Evolutionary conservation across 306 rosid genomes (phyloP).

Genomic region (Ochetophila trinervis): DNA sequence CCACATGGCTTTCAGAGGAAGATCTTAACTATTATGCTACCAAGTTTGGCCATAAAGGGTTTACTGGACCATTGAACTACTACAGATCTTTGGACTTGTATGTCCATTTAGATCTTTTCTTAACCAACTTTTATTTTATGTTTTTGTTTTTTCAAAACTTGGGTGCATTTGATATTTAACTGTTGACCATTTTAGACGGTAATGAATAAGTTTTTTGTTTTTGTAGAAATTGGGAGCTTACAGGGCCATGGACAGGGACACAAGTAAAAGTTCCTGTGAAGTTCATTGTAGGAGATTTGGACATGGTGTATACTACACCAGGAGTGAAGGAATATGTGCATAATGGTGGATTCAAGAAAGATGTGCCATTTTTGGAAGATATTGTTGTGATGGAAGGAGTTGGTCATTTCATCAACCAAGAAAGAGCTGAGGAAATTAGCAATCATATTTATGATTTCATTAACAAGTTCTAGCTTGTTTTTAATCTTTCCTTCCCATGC

Average conservation of each 20-base stretch:
- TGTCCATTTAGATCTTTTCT: conserved; percentile 6
- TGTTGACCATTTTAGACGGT: no score
- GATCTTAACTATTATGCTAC: conserved; percentile 53
- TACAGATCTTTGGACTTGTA: conserved; percentile 61
- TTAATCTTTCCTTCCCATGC: not conserved
- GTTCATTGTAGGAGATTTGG: conserved; percentile 71
- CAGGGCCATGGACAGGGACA: conserved; percentile 62
- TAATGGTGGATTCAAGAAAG: conserved; percentile 60
- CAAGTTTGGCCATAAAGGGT: conserved; percentile 56
- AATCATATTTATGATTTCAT: conserved; percentile 56
- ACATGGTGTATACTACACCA: conserved; percentile 49
- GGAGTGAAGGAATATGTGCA: conserved; percentile 56
- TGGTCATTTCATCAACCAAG: conserved; percentile 60
- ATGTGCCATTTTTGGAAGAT: conserved; percentile 57
- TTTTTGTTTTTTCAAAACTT: no score
- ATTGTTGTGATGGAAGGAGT: conserved; percentile 58
- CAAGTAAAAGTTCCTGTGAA: conserved; percentile 59
- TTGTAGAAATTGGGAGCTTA: conserved; percentile 71
- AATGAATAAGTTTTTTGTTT: not conserved
- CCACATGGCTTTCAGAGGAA: conserved; percentile 73
- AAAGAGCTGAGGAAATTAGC: conserved; percentile 55
- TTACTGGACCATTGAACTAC: conserved; percentile 69
- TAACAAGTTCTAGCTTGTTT: conserved; percentile 20
- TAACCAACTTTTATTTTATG: not conserved
- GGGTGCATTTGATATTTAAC: no score